Evolutionary conservation across 2,329 filamentous ascomycete species (phyloP).

Genomic region (Eutypella sp.): DNA sequence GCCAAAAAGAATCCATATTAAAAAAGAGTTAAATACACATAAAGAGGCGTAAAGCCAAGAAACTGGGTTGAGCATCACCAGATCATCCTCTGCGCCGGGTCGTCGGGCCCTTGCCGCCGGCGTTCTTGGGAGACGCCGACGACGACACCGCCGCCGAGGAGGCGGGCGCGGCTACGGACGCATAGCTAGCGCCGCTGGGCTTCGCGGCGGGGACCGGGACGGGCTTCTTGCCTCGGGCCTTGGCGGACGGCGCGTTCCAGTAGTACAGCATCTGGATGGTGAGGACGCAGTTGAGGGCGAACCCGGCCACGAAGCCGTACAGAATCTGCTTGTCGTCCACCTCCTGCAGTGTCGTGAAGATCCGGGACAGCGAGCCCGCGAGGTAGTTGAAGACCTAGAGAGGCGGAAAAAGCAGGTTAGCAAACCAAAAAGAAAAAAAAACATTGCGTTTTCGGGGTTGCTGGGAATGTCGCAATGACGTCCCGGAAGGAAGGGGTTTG

Average conservation of each 20-base stretch:
- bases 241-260: slow-evolving; percentile 68
- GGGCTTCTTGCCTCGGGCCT: slow-evolving; percentile 36
- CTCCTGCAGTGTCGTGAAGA: slow-evolving; percentile 97
- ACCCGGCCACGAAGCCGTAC: slow-evolving; percentile 89
- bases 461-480: no score
- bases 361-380: slow-evolving; percentile 82
- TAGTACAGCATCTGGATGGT: slow-evolving; percentile 92
- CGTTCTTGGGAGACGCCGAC: not conserved
- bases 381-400: slow-evolving; percentile 97
- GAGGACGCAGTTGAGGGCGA: slow-evolving; percentile 81
- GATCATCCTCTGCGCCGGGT: slow-evolving; percentile 36
- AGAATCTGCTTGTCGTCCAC: slow-evolving; percentile 95
- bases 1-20: no score
- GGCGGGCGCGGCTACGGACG: slow-evolving; percentile 20
- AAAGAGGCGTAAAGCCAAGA: no score
- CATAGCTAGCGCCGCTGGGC: slow-evolving; percentile 15
- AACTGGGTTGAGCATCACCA: slow-evolving; percentile 1
- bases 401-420: not conserved
- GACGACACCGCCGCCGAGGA: slow-evolving; percentile 23
- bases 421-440: no score
- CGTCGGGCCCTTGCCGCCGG: slow-evolving; percentile 35
- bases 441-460: no score
- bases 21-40: no score
- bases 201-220: slow-evolving; percentile 17
- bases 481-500: no score